phyloP scores from a whole-genome alignment of 169 alveolate species.

The Plasmodium cynomolgi region DNA sequence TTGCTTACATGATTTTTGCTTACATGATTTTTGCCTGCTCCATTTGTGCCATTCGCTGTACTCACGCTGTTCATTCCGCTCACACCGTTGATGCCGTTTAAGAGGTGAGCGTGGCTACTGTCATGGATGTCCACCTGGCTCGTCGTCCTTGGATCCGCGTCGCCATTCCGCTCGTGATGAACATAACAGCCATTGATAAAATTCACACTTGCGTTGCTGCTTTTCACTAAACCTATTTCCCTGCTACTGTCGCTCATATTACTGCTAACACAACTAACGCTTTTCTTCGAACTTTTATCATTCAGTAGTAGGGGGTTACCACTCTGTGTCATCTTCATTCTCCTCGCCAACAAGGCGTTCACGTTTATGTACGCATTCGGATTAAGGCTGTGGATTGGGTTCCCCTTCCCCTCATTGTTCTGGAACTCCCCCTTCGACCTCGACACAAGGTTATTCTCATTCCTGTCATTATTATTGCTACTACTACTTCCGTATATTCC shows the following conservation, averaged over 20 bases:
- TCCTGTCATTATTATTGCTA: not conserved
- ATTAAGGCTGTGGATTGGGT: not conserved
- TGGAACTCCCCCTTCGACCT: not conserved
- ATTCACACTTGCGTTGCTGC: not conserved
- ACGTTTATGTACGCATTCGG: not conserved
- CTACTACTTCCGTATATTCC: not conserved
- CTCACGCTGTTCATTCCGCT: not conserved
- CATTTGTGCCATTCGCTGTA: not conserved
- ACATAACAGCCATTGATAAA: not conserved
- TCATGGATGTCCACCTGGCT: not conserved
- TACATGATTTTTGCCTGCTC: not conserved
- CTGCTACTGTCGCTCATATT: slow-evolving; percentile 1
- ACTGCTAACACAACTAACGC: not conserved
- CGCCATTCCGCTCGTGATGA: not conserved
- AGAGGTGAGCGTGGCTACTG: not conserved
- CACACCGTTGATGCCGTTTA: not conserved
- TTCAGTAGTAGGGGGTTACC: not conserved
- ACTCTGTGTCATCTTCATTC: not conserved
- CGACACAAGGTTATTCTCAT: not conserved
- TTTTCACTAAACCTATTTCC: not conserved
- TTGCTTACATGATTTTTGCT: too few relatives aligned
- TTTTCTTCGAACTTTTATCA: not conserved
- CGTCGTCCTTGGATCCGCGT: not conserved
- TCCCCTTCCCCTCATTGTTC: not conserved
- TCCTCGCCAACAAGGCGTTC: not conserved